Conservation (phyloP, 352 stramenopile genomes). For the Phytophthora podocarpi region DNA sequence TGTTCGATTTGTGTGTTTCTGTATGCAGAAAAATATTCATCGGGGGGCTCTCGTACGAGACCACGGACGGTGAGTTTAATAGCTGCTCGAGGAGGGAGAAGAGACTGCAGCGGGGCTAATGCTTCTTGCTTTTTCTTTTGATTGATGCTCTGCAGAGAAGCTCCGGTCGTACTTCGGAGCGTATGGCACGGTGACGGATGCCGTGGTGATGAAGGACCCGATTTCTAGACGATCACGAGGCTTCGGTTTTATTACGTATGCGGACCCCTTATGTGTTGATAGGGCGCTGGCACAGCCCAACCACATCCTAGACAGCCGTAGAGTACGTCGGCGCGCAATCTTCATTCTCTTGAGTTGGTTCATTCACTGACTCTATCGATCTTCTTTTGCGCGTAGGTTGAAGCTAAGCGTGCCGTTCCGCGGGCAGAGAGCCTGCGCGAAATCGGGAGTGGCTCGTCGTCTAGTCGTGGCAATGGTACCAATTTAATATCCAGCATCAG, state of each 20-base stretch:
- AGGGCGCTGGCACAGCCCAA: constrained; percentile 88
- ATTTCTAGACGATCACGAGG: constrained; percentile 90
- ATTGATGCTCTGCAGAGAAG: constrained; percentile 64
- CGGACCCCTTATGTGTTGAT: constrained; percentile 87
- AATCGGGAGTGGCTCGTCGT: constrained; percentile 44
- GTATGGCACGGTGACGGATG: constrained; percentile 90
- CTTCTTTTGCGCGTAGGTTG: constrained; percentile 63
- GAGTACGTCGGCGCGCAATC: constrained; percentile 57
- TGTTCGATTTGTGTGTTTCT: constrained; percentile 22
- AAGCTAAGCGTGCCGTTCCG: constrained; percentile 92
- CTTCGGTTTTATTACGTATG: constrained; percentile 95
- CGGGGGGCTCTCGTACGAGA: constrained; percentile 90
- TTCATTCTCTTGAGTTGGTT: neutral
- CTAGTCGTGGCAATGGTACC: constrained; percentile 57
- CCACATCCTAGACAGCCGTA: constrained; percentile 90
- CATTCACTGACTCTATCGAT: constrained; percentile 15
- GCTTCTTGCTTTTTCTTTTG: constrained; percentile 16
- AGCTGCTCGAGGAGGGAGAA: neutral
- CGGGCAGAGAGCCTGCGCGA: constrained; percentile 87
- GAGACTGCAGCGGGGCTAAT: neutral
- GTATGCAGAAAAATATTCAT: constrained; percentile 91
- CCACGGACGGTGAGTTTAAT: constrained; percentile 73
- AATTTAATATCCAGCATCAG: constrained; percentile 60
- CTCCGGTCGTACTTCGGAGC: constrained; percentile 90
- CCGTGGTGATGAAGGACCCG: constrained; percentile 94